phyloP scores from a whole-genome alignment of 2,329 filamentous ascomycete genomes.

The Scedosporium aurantiacum region DNA sequence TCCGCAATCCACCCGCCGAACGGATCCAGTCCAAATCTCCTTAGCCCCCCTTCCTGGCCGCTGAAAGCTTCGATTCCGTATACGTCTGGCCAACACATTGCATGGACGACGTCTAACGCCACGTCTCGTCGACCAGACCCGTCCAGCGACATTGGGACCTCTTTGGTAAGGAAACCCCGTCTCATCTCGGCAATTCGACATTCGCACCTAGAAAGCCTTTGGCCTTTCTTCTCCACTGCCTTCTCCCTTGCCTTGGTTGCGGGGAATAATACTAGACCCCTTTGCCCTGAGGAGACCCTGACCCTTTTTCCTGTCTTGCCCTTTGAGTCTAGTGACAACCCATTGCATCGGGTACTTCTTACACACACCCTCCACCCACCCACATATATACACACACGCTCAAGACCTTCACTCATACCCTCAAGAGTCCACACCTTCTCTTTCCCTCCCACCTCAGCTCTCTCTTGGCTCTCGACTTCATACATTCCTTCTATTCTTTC shows the following conservation, averaged over 20 bases:
- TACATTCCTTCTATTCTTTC: background rate
- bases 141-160: slow-evolving; percentile 3
- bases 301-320: background rate
- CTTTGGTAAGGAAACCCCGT: background rate
- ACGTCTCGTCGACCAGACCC: slow-evolving; percentile 2
- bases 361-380: background rate
- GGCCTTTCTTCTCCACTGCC: slow-evolving; percentile 10
- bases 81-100: background rate
- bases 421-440: background rate
- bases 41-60: background rate
- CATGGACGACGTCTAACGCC: background rate
- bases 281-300: background rate
- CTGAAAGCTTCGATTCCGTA: background rate
- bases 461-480: background rate
- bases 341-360: background rate
- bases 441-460: background rate
- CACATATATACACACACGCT: background rate
- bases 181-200: background rate
- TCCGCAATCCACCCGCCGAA: background rate
- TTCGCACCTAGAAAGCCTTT: slow-evolving; percentile 9
- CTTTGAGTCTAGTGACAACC: background rate
- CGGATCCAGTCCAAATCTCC: background rate
- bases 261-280: background rate
- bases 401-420: background rate
- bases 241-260: background rate